Evolutionary conservation across 768 basidiomycete species (phyloP).

Genomic region (Rhodosporidiobolus odoratus): DNA sequence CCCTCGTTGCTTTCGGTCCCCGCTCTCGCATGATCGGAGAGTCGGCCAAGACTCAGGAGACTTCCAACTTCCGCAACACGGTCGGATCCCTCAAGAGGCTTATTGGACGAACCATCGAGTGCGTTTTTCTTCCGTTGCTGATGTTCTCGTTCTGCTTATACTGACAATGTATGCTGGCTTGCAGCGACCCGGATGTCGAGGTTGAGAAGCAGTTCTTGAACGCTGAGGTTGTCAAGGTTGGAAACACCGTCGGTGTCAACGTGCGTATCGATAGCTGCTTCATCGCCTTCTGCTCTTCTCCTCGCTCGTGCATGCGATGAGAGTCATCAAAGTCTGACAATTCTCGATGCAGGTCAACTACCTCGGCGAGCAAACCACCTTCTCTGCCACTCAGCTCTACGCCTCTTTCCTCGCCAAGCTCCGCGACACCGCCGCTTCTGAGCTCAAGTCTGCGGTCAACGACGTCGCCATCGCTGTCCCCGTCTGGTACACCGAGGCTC

Average conservation of each 20-base stretch:
- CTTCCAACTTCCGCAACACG: constrained; percentile 96
- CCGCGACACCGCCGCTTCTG: constrained; percentile 73
- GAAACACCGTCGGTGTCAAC: constrained; percentile 77
- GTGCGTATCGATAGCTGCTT: constrained; percentile 53
- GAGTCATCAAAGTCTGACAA: background rate
- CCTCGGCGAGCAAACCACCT: constrained; percentile 69
- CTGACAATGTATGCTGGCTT: background rate
- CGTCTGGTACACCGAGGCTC: constrained; percentile 91
- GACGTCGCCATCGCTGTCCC: constrained; percentile 96
- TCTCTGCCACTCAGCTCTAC: constrained; percentile 86
- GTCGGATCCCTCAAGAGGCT: constrained; percentile 87
- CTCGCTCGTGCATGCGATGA: no score
- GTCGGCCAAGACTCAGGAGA: constrained; percentile 93
- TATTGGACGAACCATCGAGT: constrained; percentile 65
- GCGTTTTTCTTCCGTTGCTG: background rate
- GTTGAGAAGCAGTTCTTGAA: constrained; percentile 89
- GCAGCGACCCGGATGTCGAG: constrained; percentile 69
- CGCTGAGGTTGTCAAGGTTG: constrained; percentile 74
- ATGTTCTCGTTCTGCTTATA: background rate
- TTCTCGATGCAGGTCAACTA: constrained; percentile 65
- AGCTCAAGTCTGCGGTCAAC: constrained; percentile 78
- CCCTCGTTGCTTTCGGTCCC: constrained; percentile 86
- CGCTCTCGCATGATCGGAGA: constrained; percentile 90
- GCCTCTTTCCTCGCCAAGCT: constrained; percentile 85
- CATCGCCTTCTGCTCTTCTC: background rate